Base-by-base conservation (phyloP, 2,329 filamentous ascomycete species). In the Fusarium palustre region DNA sequence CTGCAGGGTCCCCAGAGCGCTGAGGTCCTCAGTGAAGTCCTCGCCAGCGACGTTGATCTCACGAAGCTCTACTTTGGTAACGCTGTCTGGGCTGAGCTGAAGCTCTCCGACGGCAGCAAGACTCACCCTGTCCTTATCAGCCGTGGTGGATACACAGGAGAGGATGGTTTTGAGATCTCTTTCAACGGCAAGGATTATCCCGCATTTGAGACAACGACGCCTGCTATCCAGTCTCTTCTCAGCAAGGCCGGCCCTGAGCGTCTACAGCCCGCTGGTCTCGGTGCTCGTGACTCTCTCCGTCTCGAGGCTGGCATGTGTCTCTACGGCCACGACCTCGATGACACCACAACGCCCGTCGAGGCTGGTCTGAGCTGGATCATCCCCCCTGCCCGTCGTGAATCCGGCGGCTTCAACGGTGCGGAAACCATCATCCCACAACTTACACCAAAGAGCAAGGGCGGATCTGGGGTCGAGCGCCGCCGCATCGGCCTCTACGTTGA, bases 231-330 rank as follows among this genome's bases (percentile, higher is more conserved):
- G 78, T 83, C 88, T 25, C 85, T 97, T 25, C 86, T 97, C 47
- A 79, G 85, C 41, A 83, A 87, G 33, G 90, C 90, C 28, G 88
- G 90, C 13, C 80, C 84, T 5, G 84, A 86, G 66, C 81, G 80
- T 53, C 84, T 97, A 18, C 91, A 91, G 75, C 87, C 97, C 46
- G 94, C 95, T 3, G 96, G 96, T 5, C 87, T 99, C 0, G 96
- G 94, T 12, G 93, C 96, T 4, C 89, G 96, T 69, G 96, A 99
- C 80, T 97, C 92, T 66, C 88, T 99, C 63, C 90, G 96, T 47
- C 89, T 99, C 31, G 96, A 99, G 83, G 96, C 96, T 1, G 96
- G 96, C 65, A 97, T 99, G 95, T 99, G 96, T 80, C 87, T 99
- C n/a, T 99, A 99, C 82, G 96, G 96, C n/a, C 93, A 98, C 81